phyloP scores from a whole-genome alignment of 2,329 filamentous ascomycete genomes.

The Arthroderma sp. region DNA sequence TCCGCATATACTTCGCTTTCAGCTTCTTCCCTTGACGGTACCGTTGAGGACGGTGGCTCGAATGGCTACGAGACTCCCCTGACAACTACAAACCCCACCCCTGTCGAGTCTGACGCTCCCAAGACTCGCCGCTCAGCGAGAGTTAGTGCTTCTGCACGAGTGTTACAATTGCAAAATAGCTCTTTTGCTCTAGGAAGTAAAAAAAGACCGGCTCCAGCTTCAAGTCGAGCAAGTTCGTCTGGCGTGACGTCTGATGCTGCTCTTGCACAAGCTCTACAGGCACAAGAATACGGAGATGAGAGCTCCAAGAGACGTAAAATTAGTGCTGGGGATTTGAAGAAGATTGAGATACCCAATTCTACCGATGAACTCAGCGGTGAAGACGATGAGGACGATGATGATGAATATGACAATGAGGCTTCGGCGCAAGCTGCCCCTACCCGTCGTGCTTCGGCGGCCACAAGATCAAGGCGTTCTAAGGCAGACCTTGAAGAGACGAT shows the following conservation, averaged over 20 bases:
- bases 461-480: no score
- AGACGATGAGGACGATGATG: background rate
- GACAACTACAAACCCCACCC: constrained; percentile 46
- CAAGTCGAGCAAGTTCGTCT: background rate
- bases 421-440: background rate
- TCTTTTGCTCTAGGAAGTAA: constrained; percentile 35
- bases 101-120: constrained; percentile 30
- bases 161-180: constrained; percentile 36
- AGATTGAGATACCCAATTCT: constrained; percentile 16
- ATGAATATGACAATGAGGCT: no score
- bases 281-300: constrained; percentile 36
- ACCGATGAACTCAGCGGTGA: constrained; percentile 4
- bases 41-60: constrained; percentile 26
- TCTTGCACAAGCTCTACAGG: constrained; percentile 45
- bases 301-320: constrained; percentile 25
- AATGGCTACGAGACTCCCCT: constrained; percentile 48
- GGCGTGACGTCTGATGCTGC: constrained; percentile 29
- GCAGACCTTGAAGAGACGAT: no score
- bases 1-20: constrained; percentile 16
- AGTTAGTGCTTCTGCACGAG: constrained; percentile 34
- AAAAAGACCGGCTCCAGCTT: constrained; percentile 30
- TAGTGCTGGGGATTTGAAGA: background rate
- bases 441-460: background rate
- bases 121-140: constrained; percentile 13
- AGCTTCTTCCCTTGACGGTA: constrained; percentile 28